phyloP scores from a whole-genome alignment of 495 filamentous ascomycete species.

The Arthonia radiata region DNA sequence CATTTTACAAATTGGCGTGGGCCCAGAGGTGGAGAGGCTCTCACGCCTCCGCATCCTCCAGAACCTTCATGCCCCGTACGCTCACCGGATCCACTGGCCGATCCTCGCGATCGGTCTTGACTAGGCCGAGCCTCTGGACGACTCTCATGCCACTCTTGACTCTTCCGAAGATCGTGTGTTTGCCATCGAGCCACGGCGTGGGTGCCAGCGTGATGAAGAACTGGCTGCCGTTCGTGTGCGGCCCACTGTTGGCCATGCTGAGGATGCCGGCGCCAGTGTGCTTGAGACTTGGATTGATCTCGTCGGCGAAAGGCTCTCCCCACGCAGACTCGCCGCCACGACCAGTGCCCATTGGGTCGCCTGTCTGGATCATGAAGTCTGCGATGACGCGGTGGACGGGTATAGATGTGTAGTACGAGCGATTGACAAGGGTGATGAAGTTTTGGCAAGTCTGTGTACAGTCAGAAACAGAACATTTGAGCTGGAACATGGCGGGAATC shows the following conservation, averaged over 20 bases:
- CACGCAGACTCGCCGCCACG: constrained; percentile 78
- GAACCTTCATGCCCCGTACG: too few relatives aligned
- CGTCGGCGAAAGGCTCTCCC: constrained; percentile 87
- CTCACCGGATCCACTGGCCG: constrained; percentile 55
- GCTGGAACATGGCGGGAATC: not conserved
- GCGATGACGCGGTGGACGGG: constrained; percentile 89
- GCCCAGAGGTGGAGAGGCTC: too few relatives aligned
- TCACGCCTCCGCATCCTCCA: too few relatives aligned
- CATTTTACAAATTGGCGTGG: too few relatives aligned
- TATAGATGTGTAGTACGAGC: constrained; percentile 67
- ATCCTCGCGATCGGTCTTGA: constrained; percentile 64
- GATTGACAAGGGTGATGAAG: constrained; percentile 49
- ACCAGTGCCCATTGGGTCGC: constrained; percentile 89
- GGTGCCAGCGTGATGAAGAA: constrained; percentile 86
- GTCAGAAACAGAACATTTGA: not conserved
- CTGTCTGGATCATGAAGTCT: constrained; percentile 92
- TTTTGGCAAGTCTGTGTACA: constrained; percentile 50
- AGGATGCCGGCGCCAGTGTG: constrained; percentile 87
- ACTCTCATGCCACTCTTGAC: constrained; percentile 66
- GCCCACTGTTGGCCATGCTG: constrained; percentile 89
- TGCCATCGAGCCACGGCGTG: constrained; percentile 90
- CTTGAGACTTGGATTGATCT: constrained; percentile 51
- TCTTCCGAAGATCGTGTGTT: constrained; percentile 91
- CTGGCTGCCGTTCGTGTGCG: constrained; percentile 75
- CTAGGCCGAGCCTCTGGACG: constrained; percentile 72